These are phyloP conservation scores for Kodamaea alishanica DNA, from an alignment of 1,139 yeast species.

Conservation along the genomic window DNA sequence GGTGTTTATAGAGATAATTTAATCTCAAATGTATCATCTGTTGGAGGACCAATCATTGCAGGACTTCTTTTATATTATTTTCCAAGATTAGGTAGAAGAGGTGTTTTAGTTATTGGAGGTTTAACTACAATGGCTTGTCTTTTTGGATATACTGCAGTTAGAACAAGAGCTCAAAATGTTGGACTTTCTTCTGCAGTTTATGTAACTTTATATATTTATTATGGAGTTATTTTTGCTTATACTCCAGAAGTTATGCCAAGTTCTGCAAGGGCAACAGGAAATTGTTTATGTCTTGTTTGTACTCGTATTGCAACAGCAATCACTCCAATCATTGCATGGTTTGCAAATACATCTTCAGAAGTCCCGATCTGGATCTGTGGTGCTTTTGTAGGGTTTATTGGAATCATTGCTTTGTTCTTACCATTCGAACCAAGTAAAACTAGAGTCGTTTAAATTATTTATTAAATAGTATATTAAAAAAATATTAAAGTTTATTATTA, in stretches of 20 bases:
- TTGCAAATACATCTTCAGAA: constrained; percentile 37
- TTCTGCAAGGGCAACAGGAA: constrained; percentile 53
- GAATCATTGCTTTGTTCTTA: constrained; percentile 38
- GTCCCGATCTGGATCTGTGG: constrained; percentile 62
- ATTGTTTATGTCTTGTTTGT: constrained; percentile 47
- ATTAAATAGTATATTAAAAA: too few relatives aligned
- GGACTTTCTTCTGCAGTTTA: constrained; percentile 52
- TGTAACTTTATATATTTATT: constrained; percentile 49
- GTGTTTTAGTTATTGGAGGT: constrained; percentile 54
- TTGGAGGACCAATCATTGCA: constrained; percentile 57
- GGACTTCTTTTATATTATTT: constrained; percentile 38
- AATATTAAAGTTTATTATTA: too few relatives aligned
- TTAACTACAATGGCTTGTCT: constrained; percentile 49
- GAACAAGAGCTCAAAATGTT: constrained; percentile 47
- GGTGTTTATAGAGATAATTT: constrained; percentile 52
- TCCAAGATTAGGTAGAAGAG: constrained; percentile 52
- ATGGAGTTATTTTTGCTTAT: constrained; percentile 53
- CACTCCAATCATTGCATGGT: constrained; percentile 52
- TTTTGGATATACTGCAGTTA: constrained; percentile 55
- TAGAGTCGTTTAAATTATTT: constrained; percentile 16
- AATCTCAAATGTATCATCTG: constrained; percentile 47
- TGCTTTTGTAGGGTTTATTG: constrained; percentile 45
- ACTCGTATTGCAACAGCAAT: constrained; percentile 47
- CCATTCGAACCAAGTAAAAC: constrained; percentile 45
- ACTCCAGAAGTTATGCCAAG: constrained; percentile 61